phyloP scores from a whole-genome alignment of 2,329 filamentous ascomycete genomes.

The Colletotrichum ledebouriae region DNA sequence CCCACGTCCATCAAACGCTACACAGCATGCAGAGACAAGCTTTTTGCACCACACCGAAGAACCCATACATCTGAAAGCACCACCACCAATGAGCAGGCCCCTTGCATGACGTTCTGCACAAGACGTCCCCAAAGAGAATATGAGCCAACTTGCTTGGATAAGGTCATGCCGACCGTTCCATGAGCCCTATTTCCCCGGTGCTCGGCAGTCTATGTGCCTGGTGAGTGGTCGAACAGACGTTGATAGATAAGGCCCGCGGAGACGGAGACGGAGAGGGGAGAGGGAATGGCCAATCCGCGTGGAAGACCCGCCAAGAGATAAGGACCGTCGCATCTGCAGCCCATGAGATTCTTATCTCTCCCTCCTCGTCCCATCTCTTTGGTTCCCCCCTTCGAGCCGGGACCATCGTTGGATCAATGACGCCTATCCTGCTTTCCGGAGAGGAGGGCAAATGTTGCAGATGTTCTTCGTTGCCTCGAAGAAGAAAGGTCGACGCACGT shows the following conservation, averaged over 20 bases:
- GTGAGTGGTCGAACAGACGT: constrained; percentile 18
- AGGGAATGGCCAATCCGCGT: background rate
- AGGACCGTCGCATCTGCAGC: constrained; percentile 25
- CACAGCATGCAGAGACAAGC: constrained; percentile 24
- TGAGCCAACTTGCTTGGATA: constrained; percentile 34
- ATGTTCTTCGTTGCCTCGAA: constrained; percentile 28
- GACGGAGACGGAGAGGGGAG: background rate
- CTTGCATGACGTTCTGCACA: background rate
- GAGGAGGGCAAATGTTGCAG: constrained; percentile 1
- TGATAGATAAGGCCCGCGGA: constrained; percentile 28
- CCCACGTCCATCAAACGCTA: background rate
- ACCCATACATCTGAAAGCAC: background rate
- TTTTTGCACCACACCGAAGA: constrained; percentile 1
- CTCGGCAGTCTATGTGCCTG: background rate
- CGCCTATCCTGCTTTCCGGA: background rate
- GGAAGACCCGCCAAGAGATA: constrained; percentile 40
- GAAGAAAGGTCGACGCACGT: constrained; percentile 30
- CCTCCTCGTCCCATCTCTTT: constrained; percentile 10
- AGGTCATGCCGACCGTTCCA: background rate
- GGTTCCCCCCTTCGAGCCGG: background rate
- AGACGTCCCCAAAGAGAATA: background rate
- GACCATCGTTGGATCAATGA: constrained; percentile 17
- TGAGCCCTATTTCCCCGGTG: constrained; percentile 1
- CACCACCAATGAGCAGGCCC: background rate
- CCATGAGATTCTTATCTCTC: constrained; percentile 24